Percentiles rank a stretch among this genome's conserved stretches.
These are phyloP conservation scores for Apiospora koreana DNA, from an alignment of 2,329 filamentous ascomycete genomes.

Conservation along the genomic window DNA sequence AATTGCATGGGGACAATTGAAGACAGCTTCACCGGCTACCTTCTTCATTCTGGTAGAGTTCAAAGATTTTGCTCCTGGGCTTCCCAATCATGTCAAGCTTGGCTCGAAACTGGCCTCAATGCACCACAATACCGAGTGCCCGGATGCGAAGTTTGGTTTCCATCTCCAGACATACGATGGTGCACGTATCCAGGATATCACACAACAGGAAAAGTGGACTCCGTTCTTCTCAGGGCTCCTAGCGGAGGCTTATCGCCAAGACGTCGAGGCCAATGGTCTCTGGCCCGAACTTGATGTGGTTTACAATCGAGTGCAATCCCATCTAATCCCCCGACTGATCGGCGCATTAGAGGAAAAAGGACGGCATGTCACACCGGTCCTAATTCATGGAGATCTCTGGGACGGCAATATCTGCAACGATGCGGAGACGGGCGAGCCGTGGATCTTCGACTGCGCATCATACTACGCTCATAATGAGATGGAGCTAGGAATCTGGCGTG, in stretches of 20 bases:
- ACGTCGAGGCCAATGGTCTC: conserved; percentile 31
- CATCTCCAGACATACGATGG: conserved; percentile 35
- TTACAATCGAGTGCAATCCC: conserved; percentile 20
- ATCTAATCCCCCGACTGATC: conserved; percentile 34
- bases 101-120: neutral
- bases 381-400: conserved; percentile 26
- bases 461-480: conserved; percentile 43
- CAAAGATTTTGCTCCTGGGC: neutral
- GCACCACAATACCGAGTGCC: conserved; percentile 19
- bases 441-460: conserved; percentile 38
- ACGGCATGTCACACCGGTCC: neutral
- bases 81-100: neutral
- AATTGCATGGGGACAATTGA: conserved; percentile 16
- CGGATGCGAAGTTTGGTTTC: conserved; percentile 39
- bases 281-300: conserved; percentile 31
- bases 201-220: conserved; percentile 42
- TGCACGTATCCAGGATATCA: conserved; percentile 25
- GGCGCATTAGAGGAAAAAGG: conserved; percentile 27
- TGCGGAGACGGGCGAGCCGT: conserved; percentile 26
- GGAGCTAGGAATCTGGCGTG: conserved; percentile 25
- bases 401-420: conserved; percentile 39
- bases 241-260: conserved; percentile 27
- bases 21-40: neutral
- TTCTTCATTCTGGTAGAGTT: conserved; percentile 7
- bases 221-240: conserved; percentile 37